phyloP scores from a whole-genome alignment of 129 eudicot genomes.

The Chrysanthemum lavandulifolium region DNA sequence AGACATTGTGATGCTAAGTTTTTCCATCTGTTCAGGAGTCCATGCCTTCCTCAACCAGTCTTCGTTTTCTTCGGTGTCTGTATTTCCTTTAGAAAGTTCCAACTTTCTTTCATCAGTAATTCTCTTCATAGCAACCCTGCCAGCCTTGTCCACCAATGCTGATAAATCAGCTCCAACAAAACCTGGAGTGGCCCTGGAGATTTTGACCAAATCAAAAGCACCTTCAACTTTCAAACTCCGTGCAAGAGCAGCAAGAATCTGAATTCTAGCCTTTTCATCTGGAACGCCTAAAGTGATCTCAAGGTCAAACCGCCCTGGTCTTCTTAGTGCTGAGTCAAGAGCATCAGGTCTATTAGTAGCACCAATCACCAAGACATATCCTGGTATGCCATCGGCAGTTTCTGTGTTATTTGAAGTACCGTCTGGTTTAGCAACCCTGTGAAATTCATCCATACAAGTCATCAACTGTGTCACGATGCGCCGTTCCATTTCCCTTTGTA shows the following conservation, averaged over 20 bases:
- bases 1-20: conserved; percentile 51
- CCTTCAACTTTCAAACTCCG: conserved; percentile 49
- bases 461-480: too few species aligned
- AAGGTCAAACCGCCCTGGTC: conserved; percentile 67
- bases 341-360: conserved; percentile 92
- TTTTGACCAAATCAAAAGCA: conserved; percentile 51
- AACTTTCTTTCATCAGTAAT: conserved; percentile 39
- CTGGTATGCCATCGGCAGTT: conserved; percentile 33
- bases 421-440: too few species aligned
- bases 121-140: conserved; percentile 54
- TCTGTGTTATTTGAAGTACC: too few species aligned
- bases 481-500: too few species aligned
- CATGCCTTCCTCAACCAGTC: conserved; percentile 54
- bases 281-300: conserved; percentile 41
- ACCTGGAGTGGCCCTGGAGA: conserved; percentile 66
- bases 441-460: too few species aligned
- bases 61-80: conserved; percentile 25
- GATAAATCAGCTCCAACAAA: conserved; percentile 74
- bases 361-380: conserved; percentile 66
- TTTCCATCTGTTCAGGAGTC: conserved; percentile 56
- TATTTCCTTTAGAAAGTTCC: conserved; percentile 32
- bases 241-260: conserved; percentile 57
- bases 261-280: conserved; percentile 71
- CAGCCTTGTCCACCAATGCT: conserved; percentile 52
- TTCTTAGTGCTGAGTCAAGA: conserved; percentile 69